Percentiles rank a stretch among this genome's conserved stretches.
Conservation (phyloP, 495 filamentous ascomycete species). For the Talaromyces stipitatus region DNA sequence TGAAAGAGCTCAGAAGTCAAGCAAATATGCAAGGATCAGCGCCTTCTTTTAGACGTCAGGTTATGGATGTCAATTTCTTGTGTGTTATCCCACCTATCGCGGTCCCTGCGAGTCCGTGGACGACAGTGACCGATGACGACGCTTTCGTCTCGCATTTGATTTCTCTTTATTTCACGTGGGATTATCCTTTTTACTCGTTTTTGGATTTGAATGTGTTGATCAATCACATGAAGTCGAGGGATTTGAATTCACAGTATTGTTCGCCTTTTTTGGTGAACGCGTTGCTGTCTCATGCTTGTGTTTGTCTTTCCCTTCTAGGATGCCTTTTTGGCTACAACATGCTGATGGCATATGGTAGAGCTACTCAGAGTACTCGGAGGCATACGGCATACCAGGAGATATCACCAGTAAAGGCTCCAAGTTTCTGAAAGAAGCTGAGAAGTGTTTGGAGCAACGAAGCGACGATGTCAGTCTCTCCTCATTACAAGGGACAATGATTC, state of each 20-base stretch:
- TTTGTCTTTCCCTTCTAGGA: conserved; percentile 14
- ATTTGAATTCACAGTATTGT: conserved; percentile 34
- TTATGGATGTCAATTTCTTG: conserved; percentile 42
- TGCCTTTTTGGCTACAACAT: not conserved
- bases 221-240: conserved; percentile 30
- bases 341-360: conserved; percentile 16
- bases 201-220: conserved; percentile 43
- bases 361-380: conserved; percentile 39
- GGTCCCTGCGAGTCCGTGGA: conserved; percentile 45
- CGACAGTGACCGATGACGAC: conserved; percentile 38
- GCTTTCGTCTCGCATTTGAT: conserved; percentile 48
- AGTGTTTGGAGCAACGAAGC: conserved; percentile 16
- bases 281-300: conserved; percentile 42
- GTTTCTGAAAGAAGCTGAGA: conserved; percentile 37
- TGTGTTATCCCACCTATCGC: conserved; percentile 31
- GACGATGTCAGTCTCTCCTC: conserved; percentile 22
- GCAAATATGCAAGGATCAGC: conserved; percentile 26
- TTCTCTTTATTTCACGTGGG: conserved; percentile 48
- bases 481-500: conserved; percentile 34
- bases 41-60: conserved; percentile 31
- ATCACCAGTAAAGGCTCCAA: conserved; percentile 34
- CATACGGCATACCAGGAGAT: conserved; percentile 33
- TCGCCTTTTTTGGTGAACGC: conserved; percentile 48
- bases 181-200: conserved; percentile 42
- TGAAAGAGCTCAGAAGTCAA: conserved; percentile 24